Evolutionary conservation across 768 basidiomycete species (phyloP).

Genomic region (Termitomyces sp.): DNA sequence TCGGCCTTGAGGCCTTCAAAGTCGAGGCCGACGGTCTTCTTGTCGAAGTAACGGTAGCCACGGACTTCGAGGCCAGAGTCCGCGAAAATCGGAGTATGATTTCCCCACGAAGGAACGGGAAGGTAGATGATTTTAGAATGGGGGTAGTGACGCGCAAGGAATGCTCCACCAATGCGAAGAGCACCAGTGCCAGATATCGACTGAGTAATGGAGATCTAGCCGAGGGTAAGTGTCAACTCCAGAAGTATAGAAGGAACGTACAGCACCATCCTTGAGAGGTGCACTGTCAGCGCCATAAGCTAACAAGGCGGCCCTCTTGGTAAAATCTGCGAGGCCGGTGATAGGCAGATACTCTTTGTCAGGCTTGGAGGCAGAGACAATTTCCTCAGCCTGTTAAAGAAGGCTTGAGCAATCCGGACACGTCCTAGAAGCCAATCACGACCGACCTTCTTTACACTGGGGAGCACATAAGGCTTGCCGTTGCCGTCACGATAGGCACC

Average conservation of each 20-base stretch:
- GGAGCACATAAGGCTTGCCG: constrained; percentile 93
- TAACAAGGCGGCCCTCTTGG: constrained; percentile 78
- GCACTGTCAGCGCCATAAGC: constrained; percentile 83
- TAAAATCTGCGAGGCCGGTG: constrained; percentile 84
- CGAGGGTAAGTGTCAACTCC: constrained; percentile 9
- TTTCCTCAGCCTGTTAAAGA: constrained; percentile 62
- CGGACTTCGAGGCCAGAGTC: constrained; percentile 94
- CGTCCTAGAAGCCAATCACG: neutral
- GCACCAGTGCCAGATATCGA: constrained; percentile 98
- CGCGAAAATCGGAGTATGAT: constrained; percentile 90
- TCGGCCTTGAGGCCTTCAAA: constrained; percentile 88
- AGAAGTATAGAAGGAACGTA: constrained; percentile 30
- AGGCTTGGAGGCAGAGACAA: constrained; percentile 52
- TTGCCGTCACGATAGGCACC: constrained; percentile 92
- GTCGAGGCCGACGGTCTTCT: constrained; percentile 86
- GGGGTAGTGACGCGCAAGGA: constrained; percentile 85
- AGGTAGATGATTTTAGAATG: constrained; percentile 86
- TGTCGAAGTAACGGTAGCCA: constrained; percentile 91
- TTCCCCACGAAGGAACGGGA: constrained; percentile 94
- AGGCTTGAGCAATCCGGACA: neutral
- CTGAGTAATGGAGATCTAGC: constrained; percentile 80
- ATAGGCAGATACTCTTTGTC: constrained; percentile 99
- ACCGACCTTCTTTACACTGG: constrained; percentile 77
- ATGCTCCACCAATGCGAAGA: constrained; percentile 89
- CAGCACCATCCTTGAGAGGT: constrained; percentile 65